phyloP scores from a whole-genome alignment of 2,329 filamentous ascomycete species.

The Thermothelomyces thermophilus region DNA sequence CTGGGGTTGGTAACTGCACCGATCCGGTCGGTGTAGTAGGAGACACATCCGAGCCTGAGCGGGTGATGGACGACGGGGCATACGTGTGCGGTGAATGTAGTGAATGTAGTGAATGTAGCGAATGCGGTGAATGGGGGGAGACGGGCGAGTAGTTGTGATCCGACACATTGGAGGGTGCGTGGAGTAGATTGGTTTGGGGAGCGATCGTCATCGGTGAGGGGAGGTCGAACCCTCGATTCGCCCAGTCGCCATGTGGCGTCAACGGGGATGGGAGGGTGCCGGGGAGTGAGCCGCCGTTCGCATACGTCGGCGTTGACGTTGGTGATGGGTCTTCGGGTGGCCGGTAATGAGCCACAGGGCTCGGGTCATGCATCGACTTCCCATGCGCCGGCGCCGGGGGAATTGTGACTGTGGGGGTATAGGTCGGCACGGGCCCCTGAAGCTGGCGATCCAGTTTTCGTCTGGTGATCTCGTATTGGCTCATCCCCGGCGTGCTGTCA shows the following conservation, averaged over 20 bases:
- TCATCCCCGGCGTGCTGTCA: constrained; percentile 35
- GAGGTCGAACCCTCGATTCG: constrained; percentile 33
- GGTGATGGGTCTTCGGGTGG: constrained; percentile 29
- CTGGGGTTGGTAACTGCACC: constrained; percentile 30
- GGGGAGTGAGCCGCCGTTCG: constrained; percentile 36
- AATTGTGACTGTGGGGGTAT: constrained; percentile 29
- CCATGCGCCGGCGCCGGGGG: constrained; percentile 31
- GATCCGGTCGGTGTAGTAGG: constrained; percentile 27
- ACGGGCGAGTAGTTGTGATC: constrained; percentile 25
- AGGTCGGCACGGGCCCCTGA: constrained; percentile 44
- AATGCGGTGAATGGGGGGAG: constrained; percentile 22
- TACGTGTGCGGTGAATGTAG: constrained; percentile 23
- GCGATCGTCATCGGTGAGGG: constrained; percentile 39
- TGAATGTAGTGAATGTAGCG: constrained; percentile 19
- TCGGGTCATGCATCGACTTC: constrained; percentile 32
- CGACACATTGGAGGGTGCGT: constrained; percentile 24
- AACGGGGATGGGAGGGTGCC: constrained; percentile 43
- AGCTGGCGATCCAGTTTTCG: constrained; percentile 47
- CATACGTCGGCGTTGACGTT: constrained; percentile 31
- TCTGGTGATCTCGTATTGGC: constrained; percentile 45
- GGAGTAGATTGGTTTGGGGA: constrained; percentile 28
- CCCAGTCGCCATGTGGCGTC: constrained; percentile 40
- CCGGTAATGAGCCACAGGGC: constrained; percentile 31
- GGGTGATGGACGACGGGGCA: constrained; percentile 26
- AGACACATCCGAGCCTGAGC: constrained; percentile 26